A percentile compares a stretch with the other conserved stretches of the same genome.
Conservation (phyloP, 2,329 filamentous ascomycete species). For the Zarea fungicola region DNA sequence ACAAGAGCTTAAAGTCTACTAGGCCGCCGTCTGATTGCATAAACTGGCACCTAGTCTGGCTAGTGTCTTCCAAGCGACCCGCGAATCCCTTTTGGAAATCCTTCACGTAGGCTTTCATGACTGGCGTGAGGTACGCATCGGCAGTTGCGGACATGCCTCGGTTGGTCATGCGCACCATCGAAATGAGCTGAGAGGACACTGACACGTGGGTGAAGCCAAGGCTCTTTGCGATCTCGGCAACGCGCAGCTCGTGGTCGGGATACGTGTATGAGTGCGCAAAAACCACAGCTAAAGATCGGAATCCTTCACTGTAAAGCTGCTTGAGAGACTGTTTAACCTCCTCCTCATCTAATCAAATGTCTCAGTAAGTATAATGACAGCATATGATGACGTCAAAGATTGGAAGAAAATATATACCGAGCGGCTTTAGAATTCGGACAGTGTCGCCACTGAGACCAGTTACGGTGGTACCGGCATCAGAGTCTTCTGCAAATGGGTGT, state of each 20-base stretch:
- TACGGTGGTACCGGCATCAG: conserved; percentile 49
- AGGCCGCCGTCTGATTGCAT: conserved; percentile 59
- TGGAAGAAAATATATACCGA: too few species aligned
- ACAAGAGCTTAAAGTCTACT: conserved; percentile 56
- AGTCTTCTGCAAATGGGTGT: conserved; percentile 68
- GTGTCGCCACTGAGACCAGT: conserved; percentile 63
- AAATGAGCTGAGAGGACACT: conserved; percentile 31
- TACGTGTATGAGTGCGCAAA: conserved; percentile 66
- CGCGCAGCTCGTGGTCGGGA: conserved; percentile 50
- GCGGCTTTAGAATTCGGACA: conserved; percentile 58
- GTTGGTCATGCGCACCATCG: conserved; percentile 41
- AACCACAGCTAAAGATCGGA: conserved; percentile 50
- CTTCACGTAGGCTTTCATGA: conserved; percentile 34
- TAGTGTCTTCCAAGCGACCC: too few species aligned
- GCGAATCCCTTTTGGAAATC: too few species aligned
- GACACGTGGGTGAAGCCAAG: conserved; percentile 40
- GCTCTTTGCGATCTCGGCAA: conserved; percentile 30
- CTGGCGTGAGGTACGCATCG: conserved; percentile 39
- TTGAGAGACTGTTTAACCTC: conserved; percentile 53
- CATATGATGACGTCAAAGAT: too few species aligned
- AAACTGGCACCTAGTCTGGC: conserved; percentile 59
- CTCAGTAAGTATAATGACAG: too few species aligned
- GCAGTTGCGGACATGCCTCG: conserved; percentile 38
- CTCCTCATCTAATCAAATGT: conserved; percentile 43
- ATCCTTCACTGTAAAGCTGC: conserved; percentile 55